Conservation (phyloP, 139 green algal genomes). For the Eudorina sp. region DNA sequence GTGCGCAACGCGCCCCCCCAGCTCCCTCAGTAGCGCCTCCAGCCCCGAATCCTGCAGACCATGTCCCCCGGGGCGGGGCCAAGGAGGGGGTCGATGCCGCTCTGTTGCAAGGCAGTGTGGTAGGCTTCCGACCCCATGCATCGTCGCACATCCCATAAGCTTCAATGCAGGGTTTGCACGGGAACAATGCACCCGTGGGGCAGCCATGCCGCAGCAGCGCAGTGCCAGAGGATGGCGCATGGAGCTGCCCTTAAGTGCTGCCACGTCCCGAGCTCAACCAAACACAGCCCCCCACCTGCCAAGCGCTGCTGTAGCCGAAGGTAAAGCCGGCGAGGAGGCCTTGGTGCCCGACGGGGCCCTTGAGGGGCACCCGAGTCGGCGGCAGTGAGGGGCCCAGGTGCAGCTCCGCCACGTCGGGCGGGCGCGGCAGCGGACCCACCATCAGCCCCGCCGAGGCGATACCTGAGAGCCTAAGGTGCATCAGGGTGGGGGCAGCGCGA, state of each 20-base stretch:
- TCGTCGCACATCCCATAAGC: no score
- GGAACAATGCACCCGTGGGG: no score
- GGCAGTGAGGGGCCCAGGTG: neutral
- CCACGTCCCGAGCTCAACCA: no score
- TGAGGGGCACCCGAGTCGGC: neutral
- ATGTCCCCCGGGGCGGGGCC: no score
- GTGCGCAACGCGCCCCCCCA: neutral
- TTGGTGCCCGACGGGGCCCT: neutral
- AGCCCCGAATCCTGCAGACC: conserved; percentile 2
- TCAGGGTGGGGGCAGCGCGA: no score
- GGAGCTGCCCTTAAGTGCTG: no score
- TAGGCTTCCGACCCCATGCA: no score
- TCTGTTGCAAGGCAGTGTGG: no score
- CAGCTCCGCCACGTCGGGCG: neutral
- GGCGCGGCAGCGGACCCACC: neutral
- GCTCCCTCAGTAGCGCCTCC: neutral
- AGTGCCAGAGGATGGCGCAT: no score
- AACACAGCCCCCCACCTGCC: conserved; percentile 30
- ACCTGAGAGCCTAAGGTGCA: neutral
- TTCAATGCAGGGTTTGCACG: no score
- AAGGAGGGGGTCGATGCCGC: no score
- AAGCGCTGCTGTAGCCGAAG: neutral
- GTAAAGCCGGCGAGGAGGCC: neutral
- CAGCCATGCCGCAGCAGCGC: no score
- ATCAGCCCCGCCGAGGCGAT: neutral